Conservation (phyloP, 345 rosid genomes). For the Camelina sativa region DNA sequence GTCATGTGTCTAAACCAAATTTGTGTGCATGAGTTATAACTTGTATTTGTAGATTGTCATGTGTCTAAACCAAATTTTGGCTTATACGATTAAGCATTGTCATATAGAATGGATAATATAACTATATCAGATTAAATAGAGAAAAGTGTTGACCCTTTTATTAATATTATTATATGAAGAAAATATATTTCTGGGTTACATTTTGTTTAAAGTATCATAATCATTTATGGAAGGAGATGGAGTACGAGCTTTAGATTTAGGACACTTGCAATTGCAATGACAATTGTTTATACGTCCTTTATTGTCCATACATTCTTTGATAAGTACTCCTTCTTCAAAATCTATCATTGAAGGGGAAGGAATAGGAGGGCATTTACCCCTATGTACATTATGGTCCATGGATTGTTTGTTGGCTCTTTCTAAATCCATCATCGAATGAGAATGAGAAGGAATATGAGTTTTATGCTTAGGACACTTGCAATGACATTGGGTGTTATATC, state of each 20-base stretch:
- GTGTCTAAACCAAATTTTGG: not conserved
- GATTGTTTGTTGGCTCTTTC: too few relatives aligned
- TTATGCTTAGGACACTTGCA: too few relatives aligned
- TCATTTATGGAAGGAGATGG: not conserved
- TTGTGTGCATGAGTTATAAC: too few relatives aligned
- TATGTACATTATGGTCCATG: not conserved
- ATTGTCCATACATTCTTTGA: not conserved
- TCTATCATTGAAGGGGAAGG: not conserved
- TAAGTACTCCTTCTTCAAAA: not conserved
- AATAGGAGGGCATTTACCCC: not conserved
- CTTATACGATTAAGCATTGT: not conserved
- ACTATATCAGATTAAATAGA: not conserved
- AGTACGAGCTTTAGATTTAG: not conserved
- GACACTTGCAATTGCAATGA: not conserved
- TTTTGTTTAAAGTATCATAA: not conserved
- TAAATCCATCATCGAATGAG: not conserved
- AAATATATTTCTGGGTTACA: not conserved
- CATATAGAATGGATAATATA: not conserved
- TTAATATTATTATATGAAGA: not conserved
- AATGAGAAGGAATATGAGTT: too few relatives aligned
- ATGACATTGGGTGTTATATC: not conserved
- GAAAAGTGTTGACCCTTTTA: not conserved
- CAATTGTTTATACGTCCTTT: not conserved
- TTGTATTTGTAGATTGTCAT: not conserved
- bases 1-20: not conserved